phyloP scores from a whole-genome alignment of 2,329 filamentous ascomycete species.

The Fusarium armeniacum region DNA sequence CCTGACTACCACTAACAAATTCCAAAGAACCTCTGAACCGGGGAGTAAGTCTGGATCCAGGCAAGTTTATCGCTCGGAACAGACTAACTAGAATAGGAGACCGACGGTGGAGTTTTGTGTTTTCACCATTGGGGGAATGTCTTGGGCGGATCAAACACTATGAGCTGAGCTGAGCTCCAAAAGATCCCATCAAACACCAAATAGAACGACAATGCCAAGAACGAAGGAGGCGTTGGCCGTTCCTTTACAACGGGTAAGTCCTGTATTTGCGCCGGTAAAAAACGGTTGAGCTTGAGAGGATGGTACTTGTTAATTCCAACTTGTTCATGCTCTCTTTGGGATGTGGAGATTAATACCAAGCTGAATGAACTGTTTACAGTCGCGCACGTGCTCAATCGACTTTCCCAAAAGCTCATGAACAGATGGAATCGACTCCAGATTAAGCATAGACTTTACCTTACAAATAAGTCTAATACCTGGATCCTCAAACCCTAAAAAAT shows the following conservation, averaged over 20 bases:
- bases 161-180: background rate
- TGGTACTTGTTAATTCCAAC: background rate
- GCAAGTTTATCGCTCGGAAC: background rate
- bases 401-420: background rate
- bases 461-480: constrained; percentile 15
- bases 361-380: background rate
- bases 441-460: constrained; percentile 22
- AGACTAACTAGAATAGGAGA: constrained; percentile 33
- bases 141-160: background rate
- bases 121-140: background rate
- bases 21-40: constrained; percentile 1
- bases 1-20: background rate
- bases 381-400: constrained; percentile 12
- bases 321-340: background rate
- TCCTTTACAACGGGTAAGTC: background rate
- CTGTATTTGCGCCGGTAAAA: background rate
- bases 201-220: background rate
- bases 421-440: background rate
- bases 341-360: background rate
- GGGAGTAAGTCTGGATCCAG: constrained; percentile 20
- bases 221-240: background rate
- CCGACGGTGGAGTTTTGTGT: constrained; percentile 32
- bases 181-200: background rate
- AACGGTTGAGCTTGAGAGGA: background rate
- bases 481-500: constrained; percentile 12